These are phyloP conservation scores for Yarrowia keelungensis DNA, from an alignment of 805 yeast species.

Conservation along the genomic window DNA sequence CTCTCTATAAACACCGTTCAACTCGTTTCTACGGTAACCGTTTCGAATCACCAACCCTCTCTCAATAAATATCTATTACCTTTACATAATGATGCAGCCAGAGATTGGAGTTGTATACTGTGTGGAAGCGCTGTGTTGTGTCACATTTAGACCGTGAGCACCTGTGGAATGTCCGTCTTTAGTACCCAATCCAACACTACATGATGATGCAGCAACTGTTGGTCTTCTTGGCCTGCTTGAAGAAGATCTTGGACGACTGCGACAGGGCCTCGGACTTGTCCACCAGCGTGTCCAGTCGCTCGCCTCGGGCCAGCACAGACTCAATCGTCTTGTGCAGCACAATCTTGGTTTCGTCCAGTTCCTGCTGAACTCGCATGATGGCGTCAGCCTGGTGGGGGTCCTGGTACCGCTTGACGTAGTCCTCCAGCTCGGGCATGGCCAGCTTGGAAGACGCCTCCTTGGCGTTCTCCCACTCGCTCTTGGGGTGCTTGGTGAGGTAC, in stretches of 20 bases:
- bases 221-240: conserved; percentile 95
- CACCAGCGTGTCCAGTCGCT: conserved; percentile 89
- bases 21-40: background rate
- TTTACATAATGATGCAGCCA: conserved; percentile 30
- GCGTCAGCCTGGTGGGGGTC: conserved; percentile 98
- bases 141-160: too few species aligned
- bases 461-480: conserved; percentile 64
- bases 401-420: conserved; percentile 83
- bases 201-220: conserved; percentile 86
- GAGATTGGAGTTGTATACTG: background rate
- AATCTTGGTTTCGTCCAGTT: conserved; percentile 95
- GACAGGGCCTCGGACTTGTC: conserved; percentile 95
- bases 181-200: conserved; percentile 48
- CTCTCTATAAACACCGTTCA: too few species aligned
- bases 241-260: conserved; percentile 88
- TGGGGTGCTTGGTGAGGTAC: conserved; percentile 82
- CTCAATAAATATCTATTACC: conserved; percentile 36
- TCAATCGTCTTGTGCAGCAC: conserved; percentile 96
- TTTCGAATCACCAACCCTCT: background rate
- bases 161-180: background rate
- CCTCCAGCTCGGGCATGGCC: conserved; percentile 65
- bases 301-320: conserved; percentile 93
- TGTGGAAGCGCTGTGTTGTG: background rate
- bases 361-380: conserved; percentile 95
- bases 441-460: conserved; percentile 56